Conservation (phyloP, 2,329 filamentous ascomycete genomes). For the Alternaria arborescens region DNA sequence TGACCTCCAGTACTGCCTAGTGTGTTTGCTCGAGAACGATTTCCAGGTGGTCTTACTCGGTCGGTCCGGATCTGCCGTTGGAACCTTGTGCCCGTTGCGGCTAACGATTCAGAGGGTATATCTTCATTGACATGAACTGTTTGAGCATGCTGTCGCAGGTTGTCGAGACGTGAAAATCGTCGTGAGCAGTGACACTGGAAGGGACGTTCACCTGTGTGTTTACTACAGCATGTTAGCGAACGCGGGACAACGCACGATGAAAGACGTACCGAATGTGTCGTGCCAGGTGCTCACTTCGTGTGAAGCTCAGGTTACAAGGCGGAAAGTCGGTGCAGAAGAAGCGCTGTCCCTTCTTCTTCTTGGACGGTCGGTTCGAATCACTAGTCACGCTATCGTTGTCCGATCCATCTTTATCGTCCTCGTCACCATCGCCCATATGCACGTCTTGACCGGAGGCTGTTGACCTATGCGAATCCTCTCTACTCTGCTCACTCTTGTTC, state of each 20-base stretch:
- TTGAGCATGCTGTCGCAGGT: slow-evolving; percentile 94
- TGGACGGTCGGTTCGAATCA: slow-evolving; percentile 76
- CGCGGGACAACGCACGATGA: slow-evolving; percentile 3
- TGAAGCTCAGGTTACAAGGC: slow-evolving; percentile 93
- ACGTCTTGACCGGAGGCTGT: slow-evolving; percentile 73
- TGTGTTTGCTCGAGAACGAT: slow-evolving; percentile 79
- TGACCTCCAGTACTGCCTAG: slow-evolving; percentile 75
- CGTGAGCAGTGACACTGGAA: slow-evolving; percentile 96
- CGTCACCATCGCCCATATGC: slow-evolving; percentile 77
- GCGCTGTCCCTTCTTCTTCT: slow-evolving; percentile 95
- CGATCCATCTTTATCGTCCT: slow-evolving; percentile 65
- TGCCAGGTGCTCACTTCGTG: slow-evolving; percentile 91
- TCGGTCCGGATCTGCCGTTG: slow-evolving; percentile 92
- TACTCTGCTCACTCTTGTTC: slow-evolving; percentile 54
- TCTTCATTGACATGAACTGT: slow-evolving; percentile 98
- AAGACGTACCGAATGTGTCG: slow-evolving; percentile 82
- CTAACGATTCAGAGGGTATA: slow-evolving; percentile 91
- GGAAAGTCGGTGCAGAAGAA: slow-evolving; percentile 98
- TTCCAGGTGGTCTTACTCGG: slow-evolving; percentile 75
- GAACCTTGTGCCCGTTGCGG: slow-evolving; percentile 89
- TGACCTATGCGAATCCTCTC: slow-evolving; percentile 69
- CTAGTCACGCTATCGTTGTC: slow-evolving; percentile 61
- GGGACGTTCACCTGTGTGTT: slow-evolving; percentile 96
- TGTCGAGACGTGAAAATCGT: slow-evolving; percentile 92
- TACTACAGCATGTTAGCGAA: slow-evolving; percentile 63